Evolutionary conservation across 768 basidiomycete species (phyloP).

Genomic region (Symmetrospora coprosmae): DNA sequence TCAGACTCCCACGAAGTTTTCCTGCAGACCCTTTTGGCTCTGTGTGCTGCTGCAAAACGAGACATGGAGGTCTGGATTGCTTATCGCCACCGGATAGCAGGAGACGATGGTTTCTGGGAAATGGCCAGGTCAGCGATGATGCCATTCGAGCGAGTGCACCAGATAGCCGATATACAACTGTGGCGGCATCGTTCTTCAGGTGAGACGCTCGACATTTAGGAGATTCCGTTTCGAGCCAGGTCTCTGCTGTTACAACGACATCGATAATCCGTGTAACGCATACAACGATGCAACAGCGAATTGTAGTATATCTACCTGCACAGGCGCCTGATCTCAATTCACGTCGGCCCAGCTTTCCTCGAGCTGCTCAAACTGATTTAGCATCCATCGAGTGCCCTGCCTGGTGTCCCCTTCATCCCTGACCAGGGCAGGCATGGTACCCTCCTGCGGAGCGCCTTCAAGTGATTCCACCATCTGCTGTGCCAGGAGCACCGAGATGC

Average conservation of each 20-base stretch:
- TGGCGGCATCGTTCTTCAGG: constrained; percentile 4
- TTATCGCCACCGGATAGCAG: constrained; percentile 28
- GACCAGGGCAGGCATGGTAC: neutral
- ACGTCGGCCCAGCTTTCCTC: no score
- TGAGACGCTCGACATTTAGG: no score
- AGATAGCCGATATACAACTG: constrained; percentile 25
- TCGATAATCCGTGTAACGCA: no score
- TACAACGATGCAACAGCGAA: no score
- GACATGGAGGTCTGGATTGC: constrained; percentile 21
- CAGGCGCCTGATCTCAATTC: no score
- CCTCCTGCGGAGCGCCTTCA: no score
- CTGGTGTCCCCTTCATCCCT: constrained; percentile 12
- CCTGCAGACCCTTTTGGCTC: constrained; percentile 23
- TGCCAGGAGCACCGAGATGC: constrained; percentile 56
- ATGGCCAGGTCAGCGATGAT: constrained; percentile 18
- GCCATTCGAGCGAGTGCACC: constrained; percentile 15
- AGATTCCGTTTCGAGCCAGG: no score
- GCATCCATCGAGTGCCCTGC: constrained; percentile 6
- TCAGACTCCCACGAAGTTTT: constrained; percentile 21
- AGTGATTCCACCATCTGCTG: constrained; percentile 63
- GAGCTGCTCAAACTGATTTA: neutral
- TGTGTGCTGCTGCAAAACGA: neutral
- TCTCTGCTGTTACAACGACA: no score
- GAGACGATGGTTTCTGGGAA: constrained; percentile 27
- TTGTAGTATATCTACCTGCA: no score